Evolutionary conservation across 371 early-diverging fungal genomes (phyloP).

Genomic region (Basidiobolus meristosporus): DNA sequence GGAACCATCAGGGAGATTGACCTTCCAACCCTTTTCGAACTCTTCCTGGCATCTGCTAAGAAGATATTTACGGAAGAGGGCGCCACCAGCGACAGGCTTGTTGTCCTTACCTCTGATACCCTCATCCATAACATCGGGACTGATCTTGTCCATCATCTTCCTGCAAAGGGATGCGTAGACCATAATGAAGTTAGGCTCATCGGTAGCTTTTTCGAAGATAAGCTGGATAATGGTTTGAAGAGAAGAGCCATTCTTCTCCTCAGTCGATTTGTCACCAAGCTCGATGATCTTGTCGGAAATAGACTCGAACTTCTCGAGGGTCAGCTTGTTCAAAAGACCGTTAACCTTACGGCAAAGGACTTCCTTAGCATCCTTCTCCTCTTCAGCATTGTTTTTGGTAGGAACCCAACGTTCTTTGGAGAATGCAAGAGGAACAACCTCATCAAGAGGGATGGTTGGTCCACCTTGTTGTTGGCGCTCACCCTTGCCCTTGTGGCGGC

Average conservation of each 20-base stretch:
- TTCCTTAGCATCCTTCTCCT: slow-evolving; percentile 17
- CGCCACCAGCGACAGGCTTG: slow-evolving; percentile 30
- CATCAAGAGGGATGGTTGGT: slow-evolving; percentile 35
- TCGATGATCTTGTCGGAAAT: slow-evolving; percentile 67
- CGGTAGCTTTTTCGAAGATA: slow-evolving; percentile 87
- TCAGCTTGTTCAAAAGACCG: slow-evolving; percentile 83
- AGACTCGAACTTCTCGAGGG: slow-evolving; percentile 79
- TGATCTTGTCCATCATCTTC: slow-evolving; percentile 34
- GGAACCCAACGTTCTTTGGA: slow-evolving; percentile 77
- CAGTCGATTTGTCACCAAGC: slow-evolving; percentile 43
- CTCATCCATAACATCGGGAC: slow-evolving; percentile 28
- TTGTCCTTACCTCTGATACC: slow-evolving; percentile 23
- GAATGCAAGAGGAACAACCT: slow-evolving; percentile 54
- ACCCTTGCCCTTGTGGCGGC: slow-evolving; percentile 18
- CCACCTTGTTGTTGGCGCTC: slow-evolving; percentile 26
- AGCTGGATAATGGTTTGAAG: slow-evolving; percentile 59
- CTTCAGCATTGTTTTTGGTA: slow-evolving; percentile 9
- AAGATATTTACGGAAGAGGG: slow-evolving; percentile 74
- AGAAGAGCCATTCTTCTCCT: slow-evolving; percentile 44
- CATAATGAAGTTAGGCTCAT: slow-evolving; percentile 72
- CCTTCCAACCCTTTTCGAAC: slow-evolving; percentile 71
- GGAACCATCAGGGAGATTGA: slow-evolving; percentile 16
- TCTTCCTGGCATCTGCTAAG: slow-evolving; percentile 81
- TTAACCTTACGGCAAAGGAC: slow-evolving; percentile 60
- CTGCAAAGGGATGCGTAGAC: slow-evolving; percentile 82